Percentiles rank a stretch among this genome's conserved stretches.
Conservation (phyloP, 768 basidiomycete species). For the Kwoniella dendrophila region DNA sequence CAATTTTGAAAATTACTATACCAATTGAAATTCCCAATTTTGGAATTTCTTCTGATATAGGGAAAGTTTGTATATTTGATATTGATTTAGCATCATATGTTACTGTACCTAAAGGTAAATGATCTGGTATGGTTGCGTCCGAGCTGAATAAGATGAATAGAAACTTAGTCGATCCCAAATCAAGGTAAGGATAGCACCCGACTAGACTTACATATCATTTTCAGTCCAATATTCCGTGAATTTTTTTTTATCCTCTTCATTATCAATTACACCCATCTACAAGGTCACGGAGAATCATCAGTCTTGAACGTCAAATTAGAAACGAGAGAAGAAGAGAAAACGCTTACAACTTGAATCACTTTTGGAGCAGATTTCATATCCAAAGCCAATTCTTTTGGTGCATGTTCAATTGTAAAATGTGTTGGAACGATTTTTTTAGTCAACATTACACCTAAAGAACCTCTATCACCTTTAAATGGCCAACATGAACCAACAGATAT, state of each 20-base stretch:
- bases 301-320: not conserved
- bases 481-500: conserved; percentile 83
- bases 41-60: conserved; percentile 68
- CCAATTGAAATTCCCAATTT: conserved; percentile 80
- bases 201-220: conserved; percentile 15
- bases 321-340: not conserved
- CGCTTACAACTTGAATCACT: conserved; percentile 71
- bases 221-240: conserved; percentile 60
- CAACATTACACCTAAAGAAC: conserved; percentile 81
- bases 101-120: conserved; percentile 69
- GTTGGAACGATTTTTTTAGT: conserved; percentile 64
- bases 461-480: conserved; percentile 78
- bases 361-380: conserved; percentile 79
- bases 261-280: conserved; percentile 65
- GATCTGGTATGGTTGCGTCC: conserved; percentile 31
- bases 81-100: conserved; percentile 64
- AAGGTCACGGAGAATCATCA: not conserved
- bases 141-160: not conserved
- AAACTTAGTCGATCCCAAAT: too few relatives aligned
- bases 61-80: conserved; percentile 75
- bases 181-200: not conserved
- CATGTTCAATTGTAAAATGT: conserved; percentile 84
- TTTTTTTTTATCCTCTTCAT: conserved; percentile 68
- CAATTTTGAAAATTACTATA: conserved; percentile 74
- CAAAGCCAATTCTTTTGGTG: conserved; percentile 75